Evolutionary conservation across 176 grass and related monocot genomes (phyloP).

Genomic region (Tuctoria greenei): DNA sequence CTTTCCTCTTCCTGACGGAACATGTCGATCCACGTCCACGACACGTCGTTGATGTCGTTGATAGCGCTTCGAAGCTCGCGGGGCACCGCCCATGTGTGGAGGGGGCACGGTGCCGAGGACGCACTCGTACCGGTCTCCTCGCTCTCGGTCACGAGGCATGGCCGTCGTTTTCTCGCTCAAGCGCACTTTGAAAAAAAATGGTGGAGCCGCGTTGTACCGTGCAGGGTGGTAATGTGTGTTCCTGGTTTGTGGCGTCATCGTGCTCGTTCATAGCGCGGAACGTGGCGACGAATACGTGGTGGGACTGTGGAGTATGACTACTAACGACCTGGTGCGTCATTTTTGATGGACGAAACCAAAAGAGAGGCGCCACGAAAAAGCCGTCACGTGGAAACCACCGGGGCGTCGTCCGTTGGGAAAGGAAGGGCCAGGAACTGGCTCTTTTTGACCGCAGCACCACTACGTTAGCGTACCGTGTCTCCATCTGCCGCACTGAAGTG

Average conservation of each 20-base stretch:
- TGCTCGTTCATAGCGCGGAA: no score
- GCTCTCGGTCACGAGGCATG: background rate
- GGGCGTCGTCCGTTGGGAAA: background rate
- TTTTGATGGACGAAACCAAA: background rate
- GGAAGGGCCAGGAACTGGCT: background rate
- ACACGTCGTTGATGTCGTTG: slow-evolving; percentile 13
- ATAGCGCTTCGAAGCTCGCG: background rate
- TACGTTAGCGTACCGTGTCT: background rate
- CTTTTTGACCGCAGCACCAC: slow-evolving; percentile 33
- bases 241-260: background rate
- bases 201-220: background rate
- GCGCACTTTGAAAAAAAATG: background rate
- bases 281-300: background rate
- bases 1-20: slow-evolving; percentile 22
- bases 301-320: background rate
- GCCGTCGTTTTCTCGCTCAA: slow-evolving; percentile 27
- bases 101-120: background rate
- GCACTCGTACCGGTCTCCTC: slow-evolving; percentile 15
- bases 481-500: slow-evolving; percentile 7
- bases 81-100: background rate
- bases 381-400: slow-evolving; percentile 29
- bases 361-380: slow-evolving; percentile 23
- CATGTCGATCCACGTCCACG: background rate
- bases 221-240: no score
- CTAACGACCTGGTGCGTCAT: background rate